These are phyloP conservation scores for Phytophthora ohioensis DNA, from an alignment of 352 stramenopile genomes.

Conservation along the genomic window DNA sequence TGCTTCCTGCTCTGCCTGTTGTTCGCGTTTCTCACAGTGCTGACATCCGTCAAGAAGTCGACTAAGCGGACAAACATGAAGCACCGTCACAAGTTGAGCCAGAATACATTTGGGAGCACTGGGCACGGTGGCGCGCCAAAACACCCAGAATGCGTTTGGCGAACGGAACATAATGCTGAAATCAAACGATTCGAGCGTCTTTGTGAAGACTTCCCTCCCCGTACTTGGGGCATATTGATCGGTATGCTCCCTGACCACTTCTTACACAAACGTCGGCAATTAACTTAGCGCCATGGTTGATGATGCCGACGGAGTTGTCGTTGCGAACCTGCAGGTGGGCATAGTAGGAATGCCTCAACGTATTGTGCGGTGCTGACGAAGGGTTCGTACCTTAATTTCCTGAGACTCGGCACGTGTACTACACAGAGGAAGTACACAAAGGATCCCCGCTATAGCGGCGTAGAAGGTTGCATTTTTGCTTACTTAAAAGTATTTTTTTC, in stretches of 20 bases:
- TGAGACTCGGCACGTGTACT: slow-evolving; percentile 44
- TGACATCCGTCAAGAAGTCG: neutral
- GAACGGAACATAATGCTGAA: slow-evolving; percentile 14
- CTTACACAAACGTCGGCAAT: slow-evolving; percentile 49
- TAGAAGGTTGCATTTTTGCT: slow-evolving; percentile 67
- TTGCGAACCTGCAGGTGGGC: slow-evolving; percentile 60
- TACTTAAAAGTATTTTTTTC: slow-evolving; percentile 16
- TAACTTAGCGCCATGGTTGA: slow-evolving; percentile 18
- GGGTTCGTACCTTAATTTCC: slow-evolving; percentile 69
- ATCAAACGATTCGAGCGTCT: slow-evolving; percentile 50
- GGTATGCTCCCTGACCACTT: slow-evolving; percentile 60
- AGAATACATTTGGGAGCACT: slow-evolving; percentile 46
- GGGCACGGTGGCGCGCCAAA: slow-evolving; percentile 62
- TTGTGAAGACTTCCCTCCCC: slow-evolving; percentile 56
- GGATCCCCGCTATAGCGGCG: neutral
- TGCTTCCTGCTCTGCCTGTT: no score
- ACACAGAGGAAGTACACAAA: no score
- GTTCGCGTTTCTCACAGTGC: no score
- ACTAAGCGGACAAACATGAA: slow-evolving; percentile 16
- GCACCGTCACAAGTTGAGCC: slow-evolving; percentile 16
- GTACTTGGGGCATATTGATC: slow-evolving; percentile 55
- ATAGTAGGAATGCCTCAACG: slow-evolving; percentile 28
- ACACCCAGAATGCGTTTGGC: slow-evolving; percentile 47
- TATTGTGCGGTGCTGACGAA: slow-evolving; percentile 49
- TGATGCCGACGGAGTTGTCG: slow-evolving; percentile 63